phyloP scores from a whole-genome alignment of 1,139 yeast species.

The Taphrina pruni region DNA sequence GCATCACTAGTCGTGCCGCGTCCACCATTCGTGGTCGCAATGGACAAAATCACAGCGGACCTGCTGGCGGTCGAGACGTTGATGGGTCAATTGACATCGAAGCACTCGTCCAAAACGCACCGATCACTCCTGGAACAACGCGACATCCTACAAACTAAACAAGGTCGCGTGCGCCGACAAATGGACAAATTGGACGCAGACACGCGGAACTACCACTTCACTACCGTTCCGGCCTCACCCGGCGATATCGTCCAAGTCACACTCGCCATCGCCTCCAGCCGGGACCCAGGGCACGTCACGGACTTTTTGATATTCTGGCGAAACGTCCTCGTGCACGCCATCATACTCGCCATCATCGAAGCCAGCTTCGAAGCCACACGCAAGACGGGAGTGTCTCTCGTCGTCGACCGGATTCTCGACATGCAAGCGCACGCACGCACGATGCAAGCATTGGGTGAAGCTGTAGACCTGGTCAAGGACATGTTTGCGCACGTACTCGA shows the following conservation, averaged over 20 bases:
- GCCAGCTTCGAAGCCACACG: constrained; percentile 11
- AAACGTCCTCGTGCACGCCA: constrained; percentile 9
- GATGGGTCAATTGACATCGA: constrained; percentile 2
- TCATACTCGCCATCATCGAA: constrained; percentile 18
- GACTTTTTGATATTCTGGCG: not conserved
- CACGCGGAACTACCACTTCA: not conserved
- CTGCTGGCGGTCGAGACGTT: not conserved
- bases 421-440: not conserved
- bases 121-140: constrained; percentile 12
- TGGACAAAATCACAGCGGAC: not conserved
- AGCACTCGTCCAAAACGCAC: constrained; percentile 4
- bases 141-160: not conserved
- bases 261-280: not conserved
- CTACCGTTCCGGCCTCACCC: not conserved
- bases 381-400: not conserved
- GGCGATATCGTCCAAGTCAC: not conserved
- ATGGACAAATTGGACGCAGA: not conserved
- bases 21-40: not conserved
- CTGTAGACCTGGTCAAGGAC: not conserved
- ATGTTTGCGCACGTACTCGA: not conserved
- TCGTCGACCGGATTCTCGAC: constrained; percentile 13
- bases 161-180: not conserved
- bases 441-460: not conserved
- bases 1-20: not conserved
- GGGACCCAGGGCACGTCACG: too few relatives aligned